Evolutionary conservation across 2,329 filamentous ascomycete species (phyloP), one percentile per base, ranked within the genome.

Genomic region (Microcyclosporella mali): DNA sequence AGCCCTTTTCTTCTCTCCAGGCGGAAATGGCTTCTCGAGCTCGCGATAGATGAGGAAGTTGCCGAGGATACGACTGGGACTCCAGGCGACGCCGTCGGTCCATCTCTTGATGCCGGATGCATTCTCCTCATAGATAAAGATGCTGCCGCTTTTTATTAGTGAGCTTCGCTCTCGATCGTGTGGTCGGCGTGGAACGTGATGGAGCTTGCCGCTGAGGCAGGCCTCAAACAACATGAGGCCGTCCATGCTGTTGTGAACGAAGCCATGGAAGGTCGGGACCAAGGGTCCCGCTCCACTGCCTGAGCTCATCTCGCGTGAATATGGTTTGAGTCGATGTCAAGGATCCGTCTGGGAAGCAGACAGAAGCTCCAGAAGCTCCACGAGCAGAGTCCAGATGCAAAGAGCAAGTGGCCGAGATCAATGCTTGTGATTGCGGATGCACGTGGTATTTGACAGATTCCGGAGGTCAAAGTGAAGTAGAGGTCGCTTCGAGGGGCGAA

Each of bases 81-180:
- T 94, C 89, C 89, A 95, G 6, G 84, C 82, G 9, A 90, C 79
- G 11, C 89, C 88, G 55, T 95, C 89, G 0, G 88, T 95, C 89
- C 89, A 95, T 43, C 89, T 77, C 69, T 94, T 94, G 68, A 95
- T 94, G 4, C 88, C 88, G 0, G 88, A 94, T 0, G 86, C 82
- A 48, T 87, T 83, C 63, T 95, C 88, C 59, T 94, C 88, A 64
- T 95, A 95, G 52, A 95, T 86, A 66, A 95, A 92, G 35, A 95
- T 78, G 53, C 84, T 84, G 28, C 89, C 89, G 54, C 87, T 94
- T 53, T 78, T 78, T 60, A 95, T 92, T 39, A 94, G 77, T 15
- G 79, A 74, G 17, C 74, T 72, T 39, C 88, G 77, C 66, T 95
- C 89, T 39, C 87, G 77, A 57, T 95, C 89, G 62, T 94, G 87